Percentiles rank a stretch among this genome's conserved stretches.
These are phyloP conservation scores for Xanthoconium stramineum DNA, from an alignment of 768 basidiomycete genomes.

Conservation along the genomic window DNA sequence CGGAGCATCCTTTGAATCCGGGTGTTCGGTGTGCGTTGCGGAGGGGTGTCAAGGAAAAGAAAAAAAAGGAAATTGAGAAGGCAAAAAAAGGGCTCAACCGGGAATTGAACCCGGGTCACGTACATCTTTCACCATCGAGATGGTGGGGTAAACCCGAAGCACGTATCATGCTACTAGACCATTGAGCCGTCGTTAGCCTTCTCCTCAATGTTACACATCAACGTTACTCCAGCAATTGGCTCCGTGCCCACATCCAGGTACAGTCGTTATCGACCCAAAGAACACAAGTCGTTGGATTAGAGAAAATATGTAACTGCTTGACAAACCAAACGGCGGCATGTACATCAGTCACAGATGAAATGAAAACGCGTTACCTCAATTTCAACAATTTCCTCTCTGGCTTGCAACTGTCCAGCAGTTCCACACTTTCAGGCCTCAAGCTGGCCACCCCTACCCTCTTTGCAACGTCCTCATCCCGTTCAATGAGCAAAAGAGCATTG, in stretches of 20 bases:
- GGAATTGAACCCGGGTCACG: slow-evolving; percentile 37
- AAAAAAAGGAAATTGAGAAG: background rate
- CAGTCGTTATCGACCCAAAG: too few relatives aligned
- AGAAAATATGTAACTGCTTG: too few relatives aligned
- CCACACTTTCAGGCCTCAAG: background rate
- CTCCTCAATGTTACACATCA: too few relatives aligned
- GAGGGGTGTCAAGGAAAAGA: slow-evolving; percentile 1
- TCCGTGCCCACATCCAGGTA: too few relatives aligned
- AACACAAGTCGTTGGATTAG: too few relatives aligned
- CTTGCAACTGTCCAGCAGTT: background rate
- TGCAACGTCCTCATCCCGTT: background rate
- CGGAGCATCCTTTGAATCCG: slow-evolving; percentile 15
- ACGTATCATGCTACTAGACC: slow-evolving; percentile 36
- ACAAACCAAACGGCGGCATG: too few relatives aligned
- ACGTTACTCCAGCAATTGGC: too few relatives aligned
- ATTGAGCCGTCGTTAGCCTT: slow-evolving; percentile 20
- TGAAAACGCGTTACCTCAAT: background rate
- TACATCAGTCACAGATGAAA: background rate
- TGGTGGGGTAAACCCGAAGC: slow-evolving; percentile 28
- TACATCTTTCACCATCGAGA: slow-evolving; percentile 29
- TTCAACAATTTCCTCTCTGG: background rate
- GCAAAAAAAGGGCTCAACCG: slow-evolving; percentile 25
- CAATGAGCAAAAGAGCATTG: slow-evolving; percentile 1
- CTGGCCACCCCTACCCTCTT: slow-evolving; percentile 1
- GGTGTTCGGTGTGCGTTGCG: background rate